phyloP scores from a whole-genome alignment of 1,284 basidiomycete genomes.

The Peniophora sp. region DNA sequence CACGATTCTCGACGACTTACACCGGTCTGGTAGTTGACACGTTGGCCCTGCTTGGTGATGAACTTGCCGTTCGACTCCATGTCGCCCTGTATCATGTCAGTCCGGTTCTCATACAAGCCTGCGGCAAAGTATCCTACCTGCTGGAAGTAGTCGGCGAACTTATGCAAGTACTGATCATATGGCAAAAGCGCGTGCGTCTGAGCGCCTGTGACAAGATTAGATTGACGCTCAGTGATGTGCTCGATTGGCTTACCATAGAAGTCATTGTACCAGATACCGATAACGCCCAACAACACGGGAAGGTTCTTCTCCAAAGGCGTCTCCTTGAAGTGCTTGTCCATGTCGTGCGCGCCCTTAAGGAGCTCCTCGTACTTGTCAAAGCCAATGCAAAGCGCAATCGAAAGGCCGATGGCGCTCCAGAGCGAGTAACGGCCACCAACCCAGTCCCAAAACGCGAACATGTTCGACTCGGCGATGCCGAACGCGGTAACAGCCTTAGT shows the following conservation, averaged over 20 bases:
- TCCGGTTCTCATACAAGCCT: not conserved
- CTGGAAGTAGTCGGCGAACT: constrained; percentile 99
- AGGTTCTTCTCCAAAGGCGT: constrained; percentile 87
- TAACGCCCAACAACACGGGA: constrained; percentile 85
- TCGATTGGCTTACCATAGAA: constrained; percentile 66
- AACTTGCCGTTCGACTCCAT: constrained; percentile 99
- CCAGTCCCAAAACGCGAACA: constrained; percentile 99
- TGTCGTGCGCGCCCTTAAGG: constrained; percentile 89
- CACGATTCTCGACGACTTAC: constrained; percentile 43
- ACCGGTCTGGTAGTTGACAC: constrained; percentile 94
- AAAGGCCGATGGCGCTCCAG: constrained; percentile 97
- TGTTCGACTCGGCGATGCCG: constrained; percentile 88
- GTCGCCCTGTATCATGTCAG: constrained; percentile 53
- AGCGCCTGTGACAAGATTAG: constrained; percentile 38
- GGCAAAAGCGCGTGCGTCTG: constrained; percentile 94
- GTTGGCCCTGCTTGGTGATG: constrained; percentile 87
- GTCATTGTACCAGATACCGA: constrained; percentile 99
- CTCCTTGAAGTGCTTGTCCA: constrained; percentile 95
- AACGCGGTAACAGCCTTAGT: constrained; percentile 92
- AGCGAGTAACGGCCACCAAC: constrained; percentile 97
- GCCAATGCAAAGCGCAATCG: constrained; percentile 89
- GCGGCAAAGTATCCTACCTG: constrained; percentile 43
- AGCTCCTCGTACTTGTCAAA: constrained; percentile 92
- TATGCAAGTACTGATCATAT: constrained; percentile 98
- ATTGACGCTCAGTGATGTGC: not conserved